Conservation (phyloP, 1,284 basidiomycete genomes). For the Mycosarcoma maydis region DNA sequence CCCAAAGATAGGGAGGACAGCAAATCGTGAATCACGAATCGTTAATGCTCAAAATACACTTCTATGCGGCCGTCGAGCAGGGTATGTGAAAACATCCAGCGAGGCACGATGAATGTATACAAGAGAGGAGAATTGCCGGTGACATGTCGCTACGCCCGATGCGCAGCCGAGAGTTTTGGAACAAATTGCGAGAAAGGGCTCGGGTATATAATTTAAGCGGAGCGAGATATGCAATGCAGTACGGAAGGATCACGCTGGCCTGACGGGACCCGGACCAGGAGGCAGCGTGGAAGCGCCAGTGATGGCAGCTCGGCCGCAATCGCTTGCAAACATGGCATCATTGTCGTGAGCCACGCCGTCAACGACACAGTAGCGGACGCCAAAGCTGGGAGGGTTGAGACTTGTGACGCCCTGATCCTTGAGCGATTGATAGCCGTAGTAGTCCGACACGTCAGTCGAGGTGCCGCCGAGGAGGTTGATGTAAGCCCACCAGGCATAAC, state of each 20-base stretch:
- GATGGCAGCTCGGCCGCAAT: conserved; percentile 37
- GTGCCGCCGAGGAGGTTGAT: conserved; percentile 52
- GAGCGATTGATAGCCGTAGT: conserved; percentile 27
- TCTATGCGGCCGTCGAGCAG: too few species aligned
- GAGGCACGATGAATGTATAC: too few species aligned
- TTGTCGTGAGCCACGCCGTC: conserved; percentile 28
- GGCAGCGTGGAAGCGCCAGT: conserved; percentile 11
- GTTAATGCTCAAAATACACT: too few species aligned
- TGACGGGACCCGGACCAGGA: conserved; percentile 19
- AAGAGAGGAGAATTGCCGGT: too few species aligned
- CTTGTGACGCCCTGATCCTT: conserved; percentile 2
- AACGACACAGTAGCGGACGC: conserved; percentile 21
- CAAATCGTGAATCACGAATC: too few species aligned
- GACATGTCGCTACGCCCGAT: too few species aligned
- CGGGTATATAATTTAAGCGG: not conserved
- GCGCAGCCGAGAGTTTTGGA: too few species aligned
- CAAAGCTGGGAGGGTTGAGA: conserved; percentile 9
- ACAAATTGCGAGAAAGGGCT: too few species aligned
- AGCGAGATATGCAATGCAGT: not conserved
- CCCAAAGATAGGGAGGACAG: too few species aligned
- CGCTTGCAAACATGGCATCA: conserved; percentile 33
- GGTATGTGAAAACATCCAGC: too few species aligned
- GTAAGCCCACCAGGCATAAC: conserved; percentile 56
- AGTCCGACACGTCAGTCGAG: conserved; percentile 37
- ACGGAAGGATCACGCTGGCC: not conserved